Base-by-base conservation (phyloP, 371 early-diverging fungal genomes). In the Nematocida displodere region DNA sequence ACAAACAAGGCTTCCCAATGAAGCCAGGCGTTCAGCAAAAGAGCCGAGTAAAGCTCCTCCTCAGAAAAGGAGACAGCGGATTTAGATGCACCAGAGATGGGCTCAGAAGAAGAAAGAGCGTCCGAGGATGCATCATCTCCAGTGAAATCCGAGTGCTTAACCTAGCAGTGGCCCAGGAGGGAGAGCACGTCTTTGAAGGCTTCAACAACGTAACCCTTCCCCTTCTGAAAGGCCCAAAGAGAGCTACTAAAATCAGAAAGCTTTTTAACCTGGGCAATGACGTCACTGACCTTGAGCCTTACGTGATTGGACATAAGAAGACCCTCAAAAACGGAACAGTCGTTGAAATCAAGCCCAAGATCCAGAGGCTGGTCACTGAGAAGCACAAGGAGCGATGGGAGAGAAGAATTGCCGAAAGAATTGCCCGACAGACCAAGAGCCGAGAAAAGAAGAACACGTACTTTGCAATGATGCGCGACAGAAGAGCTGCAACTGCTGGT, bases 41-140 rank as follows among this genome's bases (percentile, higher is more conserved):
- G 66, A 87, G 89, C 85, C 92, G 98, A 89, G 91, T 93, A 78
- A 89, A 92, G 78, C 89, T 94, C 80, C 86, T 89, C 80, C 88
- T 95, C 81, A 88, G 88, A 80, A 89, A 92, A 87, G 95, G 95
- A 77, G 94, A 94, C 91, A 92, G 91, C 79, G 96, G 97, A 88
- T 97, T 92, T 89, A 91, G 94, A 83, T 90, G 91, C 78, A 92
- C 94, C 83, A 90, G 94, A 81, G 88, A 88, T 54, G 96, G 96
- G 85, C 93, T 93, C 86, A 92, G 96, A 85, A 92, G 92, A 89
- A 88, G 98, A 85, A 97, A 97, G 88, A 91, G 91, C 47, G 95
- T 97, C 81, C 91, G 97, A 77, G 97, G 98, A 82, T 94, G 93
- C 87, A 94, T 97, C 80, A 93, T 97, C 80, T 92, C 88, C 64